Evolutionary conservation across 148 eudicot species (phyloP).

Genomic region (Rhododendron griersonianum): DNA sequence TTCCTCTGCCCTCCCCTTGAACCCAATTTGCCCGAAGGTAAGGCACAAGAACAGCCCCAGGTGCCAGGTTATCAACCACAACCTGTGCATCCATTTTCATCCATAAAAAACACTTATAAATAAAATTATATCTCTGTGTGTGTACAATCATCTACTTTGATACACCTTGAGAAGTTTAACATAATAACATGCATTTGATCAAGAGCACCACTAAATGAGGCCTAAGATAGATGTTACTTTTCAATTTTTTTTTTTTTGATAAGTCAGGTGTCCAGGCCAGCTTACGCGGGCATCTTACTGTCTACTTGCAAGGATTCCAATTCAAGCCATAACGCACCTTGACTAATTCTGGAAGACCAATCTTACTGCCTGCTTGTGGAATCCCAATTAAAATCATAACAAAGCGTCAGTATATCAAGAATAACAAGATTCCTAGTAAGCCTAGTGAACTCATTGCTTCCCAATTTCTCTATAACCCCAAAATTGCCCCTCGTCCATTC

Average conservation of each 20-base stretch:
- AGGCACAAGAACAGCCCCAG: slow-evolving; percentile 72
- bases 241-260: too few species aligned
- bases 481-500: neutral
- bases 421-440: too few species aligned
- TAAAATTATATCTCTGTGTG: neutral
- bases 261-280: too few species aligned
- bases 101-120: neutral
- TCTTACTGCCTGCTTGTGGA: too few species aligned
- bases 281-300: too few species aligned
- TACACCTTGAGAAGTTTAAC: neutral
- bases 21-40: slow-evolving; percentile 97
- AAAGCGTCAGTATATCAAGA: too few species aligned
- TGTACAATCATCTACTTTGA: neutral
- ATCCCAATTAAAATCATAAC: too few species aligned
- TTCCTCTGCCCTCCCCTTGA: slow-evolving; percentile 93
- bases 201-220: neutral
- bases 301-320: too few species aligned
- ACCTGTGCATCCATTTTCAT: slow-evolving; percentile 35
- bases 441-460: too few species aligned
- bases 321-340: too few species aligned
- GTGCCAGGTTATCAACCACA: slow-evolving; percentile 92
- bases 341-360: too few species aligned
- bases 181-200: neutral
- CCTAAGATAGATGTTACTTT: neutral
- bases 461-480: too few species aligned